Evolutionary conservation across 208 protist genomes (phyloP).

Genomic region (Acanthamoeba culbertsoni): DNA sequence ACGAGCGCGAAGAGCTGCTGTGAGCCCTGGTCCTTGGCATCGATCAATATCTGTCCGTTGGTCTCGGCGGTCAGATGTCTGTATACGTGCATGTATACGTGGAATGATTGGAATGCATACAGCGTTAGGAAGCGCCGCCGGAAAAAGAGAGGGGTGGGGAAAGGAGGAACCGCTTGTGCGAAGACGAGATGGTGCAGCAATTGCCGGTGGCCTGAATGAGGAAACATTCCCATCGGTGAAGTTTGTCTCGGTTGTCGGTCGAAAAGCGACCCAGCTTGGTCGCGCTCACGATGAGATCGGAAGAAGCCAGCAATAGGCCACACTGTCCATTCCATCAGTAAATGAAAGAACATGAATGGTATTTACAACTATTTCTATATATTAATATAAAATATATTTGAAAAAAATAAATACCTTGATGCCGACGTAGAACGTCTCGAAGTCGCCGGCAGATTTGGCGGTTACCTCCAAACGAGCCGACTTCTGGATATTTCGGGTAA

Average conservation of each 20-base stretch:
- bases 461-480: neutral
- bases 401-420: neutral
- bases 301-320: neutral
- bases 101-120: neutral
- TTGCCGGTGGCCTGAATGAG: slow-evolving; percentile 8
- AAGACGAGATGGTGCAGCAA: slow-evolving; percentile 31
- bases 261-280: slow-evolving; percentile 15
- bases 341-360: neutral
- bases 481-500: neutral
- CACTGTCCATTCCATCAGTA: neutral
- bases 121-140: neutral
- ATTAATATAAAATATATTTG: neutral
- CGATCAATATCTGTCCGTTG: neutral
- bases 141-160: neutral
- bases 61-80: neutral
- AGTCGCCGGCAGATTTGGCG: neutral
- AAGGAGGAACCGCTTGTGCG: neutral
- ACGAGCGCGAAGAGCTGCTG: slow-evolving; percentile 30
- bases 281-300: neutral
- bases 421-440: slow-evolving; percentile 4
- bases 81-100: neutral
- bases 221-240: neutral
- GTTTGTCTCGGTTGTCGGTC: neutral
- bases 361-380: neutral
- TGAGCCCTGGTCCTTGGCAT: neutral